Percentiles rank a stretch among this genome's conserved stretches.
Conservation (phyloP, 371 early-diverging fungal species). For the Conidiobolus incongruus region DNA sequence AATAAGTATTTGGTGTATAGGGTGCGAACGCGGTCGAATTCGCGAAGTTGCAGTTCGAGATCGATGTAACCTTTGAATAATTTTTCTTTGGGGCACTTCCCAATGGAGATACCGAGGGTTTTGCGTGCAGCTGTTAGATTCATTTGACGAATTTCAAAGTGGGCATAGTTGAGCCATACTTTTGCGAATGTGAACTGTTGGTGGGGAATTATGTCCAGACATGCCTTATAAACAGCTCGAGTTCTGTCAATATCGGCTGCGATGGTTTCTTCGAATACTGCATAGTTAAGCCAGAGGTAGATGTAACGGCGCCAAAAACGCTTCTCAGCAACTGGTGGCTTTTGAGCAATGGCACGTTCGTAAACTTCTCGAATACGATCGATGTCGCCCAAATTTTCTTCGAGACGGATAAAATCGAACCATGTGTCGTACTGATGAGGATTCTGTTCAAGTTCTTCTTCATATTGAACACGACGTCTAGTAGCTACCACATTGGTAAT, state of each 20-base stretch:
- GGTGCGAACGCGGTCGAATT: conserved; percentile 81
- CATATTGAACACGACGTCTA: conserved; percentile 76
- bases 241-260: conserved; percentile 52
- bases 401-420: conserved; percentile 83
- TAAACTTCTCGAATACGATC: conserved; percentile 75
- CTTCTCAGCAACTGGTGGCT: conserved; percentile 74
- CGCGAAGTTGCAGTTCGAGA: conserved; percentile 67
- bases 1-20: conserved; percentile 76
- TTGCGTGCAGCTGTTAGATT: conserved; percentile 61
- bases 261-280: conserved; percentile 67
- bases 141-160: conserved; percentile 67
- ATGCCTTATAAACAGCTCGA: conserved; percentile 61
- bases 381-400: conserved; percentile 53
- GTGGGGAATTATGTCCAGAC: conserved; percentile 78
- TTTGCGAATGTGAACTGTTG: conserved; percentile 88
- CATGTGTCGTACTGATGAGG: conserved; percentile 84
- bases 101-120: conserved; percentile 64
- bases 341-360: conserved; percentile 81
- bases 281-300: conserved; percentile 95
- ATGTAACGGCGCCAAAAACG: conserved; percentile 89
- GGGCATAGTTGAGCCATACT: conserved; percentile 81
- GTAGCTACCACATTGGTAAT: conserved; percentile 75
- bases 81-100: conserved; percentile 45
- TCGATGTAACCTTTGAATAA: conserved; percentile 92
- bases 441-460: conserved; percentile 51